A percentile compares a stretch with the other conserved stretches of the same genome.
These are phyloP conservation scores for Nakazawaea molendinolei DNA, from an alignment of 805 yeast species.

Conservation along the genomic window DNA sequence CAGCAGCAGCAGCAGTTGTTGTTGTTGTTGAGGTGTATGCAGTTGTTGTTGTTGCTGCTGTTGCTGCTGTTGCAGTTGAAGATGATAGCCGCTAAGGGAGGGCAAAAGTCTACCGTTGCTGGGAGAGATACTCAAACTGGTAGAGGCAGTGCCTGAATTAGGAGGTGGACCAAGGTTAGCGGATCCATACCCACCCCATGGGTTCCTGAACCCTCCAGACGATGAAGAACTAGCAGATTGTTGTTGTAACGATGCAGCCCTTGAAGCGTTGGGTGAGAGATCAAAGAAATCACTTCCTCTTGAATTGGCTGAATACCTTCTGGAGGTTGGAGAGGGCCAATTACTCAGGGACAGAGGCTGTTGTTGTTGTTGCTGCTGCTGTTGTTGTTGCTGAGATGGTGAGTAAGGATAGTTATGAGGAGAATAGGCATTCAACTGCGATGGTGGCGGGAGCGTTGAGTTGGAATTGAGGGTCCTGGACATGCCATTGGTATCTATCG, in stretches of 20 bases:
- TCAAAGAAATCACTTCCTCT: conserved; percentile 3
- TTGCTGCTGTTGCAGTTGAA: conserved; percentile 3
- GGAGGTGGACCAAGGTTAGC: conserved; percentile 3
- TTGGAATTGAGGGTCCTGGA: too few relatives aligned
- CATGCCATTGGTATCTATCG: too few relatives aligned
- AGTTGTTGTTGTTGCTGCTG: conserved; percentile 5
- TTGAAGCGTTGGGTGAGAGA: conserved; percentile 2
- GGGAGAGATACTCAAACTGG: conserved; percentile 10
- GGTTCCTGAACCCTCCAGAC: conserved; percentile 9
- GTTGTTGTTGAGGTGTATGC: conserved; percentile 1
- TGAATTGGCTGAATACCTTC: neutral
- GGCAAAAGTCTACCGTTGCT: conserved; percentile 5
- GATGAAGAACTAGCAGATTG: conserved; percentile 3
- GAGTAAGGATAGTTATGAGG: conserved; percentile 6
- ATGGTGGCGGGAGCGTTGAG: too few relatives aligned
- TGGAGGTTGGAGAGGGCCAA: conserved; percentile 8
- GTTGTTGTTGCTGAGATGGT: conserved; percentile 4
- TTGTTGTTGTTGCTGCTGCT: neutral
- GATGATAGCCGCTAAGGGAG: conserved; percentile 4
- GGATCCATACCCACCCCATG: conserved; percentile 7
- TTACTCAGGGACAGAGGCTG: neutral
- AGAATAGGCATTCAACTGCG: too few relatives aligned
- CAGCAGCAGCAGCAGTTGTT: too few relatives aligned
- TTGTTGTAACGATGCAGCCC: conserved; percentile 3
- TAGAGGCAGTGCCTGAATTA: neutral